phyloP scores from a whole-genome alignment of 1,139 yeast species.

The Saccharomycopsis crataegensis region DNA sequence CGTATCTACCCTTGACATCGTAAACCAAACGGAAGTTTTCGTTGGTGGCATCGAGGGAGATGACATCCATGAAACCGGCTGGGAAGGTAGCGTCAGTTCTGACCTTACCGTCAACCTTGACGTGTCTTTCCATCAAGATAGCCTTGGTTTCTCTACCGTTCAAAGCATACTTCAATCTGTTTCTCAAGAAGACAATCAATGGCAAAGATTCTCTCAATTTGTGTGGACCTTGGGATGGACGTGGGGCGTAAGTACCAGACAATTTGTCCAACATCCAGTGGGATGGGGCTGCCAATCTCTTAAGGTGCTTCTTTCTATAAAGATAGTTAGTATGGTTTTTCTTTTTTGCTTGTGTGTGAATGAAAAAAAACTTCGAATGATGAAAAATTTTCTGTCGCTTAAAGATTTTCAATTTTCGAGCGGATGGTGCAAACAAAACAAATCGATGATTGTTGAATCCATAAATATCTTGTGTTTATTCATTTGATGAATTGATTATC shows the following conservation, averaged over 20 bases:
- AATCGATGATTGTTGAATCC: neutral
- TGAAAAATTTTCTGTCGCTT: neutral
- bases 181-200: slow-evolving; percentile 94
- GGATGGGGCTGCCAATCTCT: slow-evolving; percentile 99
- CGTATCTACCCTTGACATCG: slow-evolving; percentile 98
- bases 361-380: neutral
- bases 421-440: neutral
- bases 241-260: slow-evolving; percentile 99
- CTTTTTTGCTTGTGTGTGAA: neutral
- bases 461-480: neutral
- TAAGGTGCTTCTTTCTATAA: slow-evolving; percentile 83
- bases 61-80: slow-evolving; percentile 99
- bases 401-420: neutral
- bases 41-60: slow-evolving; percentile 93
- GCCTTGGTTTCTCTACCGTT: slow-evolving; percentile 99
- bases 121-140: slow-evolving; percentile 98
- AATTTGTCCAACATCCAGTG: slow-evolving; percentile 99
- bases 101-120: slow-evolving; percentile 98
- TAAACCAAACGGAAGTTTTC: slow-evolving; percentile 98
- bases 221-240: slow-evolving; percentile 99
- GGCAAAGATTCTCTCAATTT: slow-evolving; percentile 99
- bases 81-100: slow-evolving; percentile 99
- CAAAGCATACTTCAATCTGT: slow-evolving; percentile 98
- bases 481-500: neutral
- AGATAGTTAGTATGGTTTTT: slow-evolving; percentile 28